These are phyloP conservation scores for Penicillium waksmanii DNA, from an alignment of 495 filamentous ascomycete genomes.

Conservation along the genomic window DNA sequence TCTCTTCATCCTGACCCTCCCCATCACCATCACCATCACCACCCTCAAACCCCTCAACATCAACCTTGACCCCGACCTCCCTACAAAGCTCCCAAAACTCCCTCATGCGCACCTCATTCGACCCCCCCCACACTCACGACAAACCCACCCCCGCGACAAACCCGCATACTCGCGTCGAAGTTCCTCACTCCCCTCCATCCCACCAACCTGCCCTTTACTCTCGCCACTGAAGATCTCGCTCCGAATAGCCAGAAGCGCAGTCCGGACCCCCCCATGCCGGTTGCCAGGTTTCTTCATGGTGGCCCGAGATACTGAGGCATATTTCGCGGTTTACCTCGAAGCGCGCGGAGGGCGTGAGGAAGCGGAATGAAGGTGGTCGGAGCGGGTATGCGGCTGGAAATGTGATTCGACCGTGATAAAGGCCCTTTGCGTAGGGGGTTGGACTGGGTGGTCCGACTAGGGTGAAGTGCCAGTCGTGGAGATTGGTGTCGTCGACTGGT, in stretches of 20 bases:
- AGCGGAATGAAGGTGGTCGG: constrained; percentile 89
- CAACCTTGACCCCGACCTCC: constrained; percentile 51
- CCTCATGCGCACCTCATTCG: constrained; percentile 72
- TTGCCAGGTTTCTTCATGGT: constrained; percentile 98
- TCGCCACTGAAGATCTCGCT: constrained; percentile 56
- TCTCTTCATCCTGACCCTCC: constrained; percentile 51
- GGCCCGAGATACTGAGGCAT: constrained; percentile 87
- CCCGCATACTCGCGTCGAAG: constrained; percentile 67
- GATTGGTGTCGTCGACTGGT: constrained; percentile 76
- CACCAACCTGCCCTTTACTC: constrained; percentile 77
- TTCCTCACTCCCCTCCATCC: constrained; percentile 70
- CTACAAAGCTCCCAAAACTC: constrained; percentile 63
- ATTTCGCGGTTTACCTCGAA: constrained; percentile 98
- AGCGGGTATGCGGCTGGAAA: constrained; percentile 88
- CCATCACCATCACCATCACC: constrained; percentile 40
- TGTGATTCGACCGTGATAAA: constrained; percentile 96
- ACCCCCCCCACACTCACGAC: constrained; percentile 61
- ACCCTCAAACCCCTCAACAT: constrained; percentile 35
- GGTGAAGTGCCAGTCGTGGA: constrained; percentile 99
- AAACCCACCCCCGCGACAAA: constrained; percentile 64
- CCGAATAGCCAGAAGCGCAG: constrained; percentile 56
- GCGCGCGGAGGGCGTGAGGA: constrained; percentile 86
- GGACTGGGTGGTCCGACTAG: constrained; percentile 84
- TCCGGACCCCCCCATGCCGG: constrained; percentile 94
- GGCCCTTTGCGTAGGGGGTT: constrained; percentile 73